phyloP scores from a whole-genome alignment of 495 filamentous ascomycete species.

The Talaromyces nanjingensis region DNA sequence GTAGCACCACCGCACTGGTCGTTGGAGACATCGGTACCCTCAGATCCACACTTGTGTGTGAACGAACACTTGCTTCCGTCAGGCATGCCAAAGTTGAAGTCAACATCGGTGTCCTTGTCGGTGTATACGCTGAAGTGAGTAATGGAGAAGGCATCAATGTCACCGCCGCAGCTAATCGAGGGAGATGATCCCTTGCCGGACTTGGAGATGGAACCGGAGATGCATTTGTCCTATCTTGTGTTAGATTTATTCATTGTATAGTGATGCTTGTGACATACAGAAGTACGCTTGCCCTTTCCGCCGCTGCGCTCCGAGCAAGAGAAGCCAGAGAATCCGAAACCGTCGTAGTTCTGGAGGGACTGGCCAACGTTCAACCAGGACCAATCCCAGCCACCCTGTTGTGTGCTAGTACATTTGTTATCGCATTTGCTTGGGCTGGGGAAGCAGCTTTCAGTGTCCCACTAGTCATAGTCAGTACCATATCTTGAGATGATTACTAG shows the following conservation, averaged over 20 bases:
- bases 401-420: constrained; percentile 65
- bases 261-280: constrained; percentile 21
- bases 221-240: constrained; percentile 50
- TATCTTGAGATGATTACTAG: neutral
- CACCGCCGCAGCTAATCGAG: constrained; percentile 47
- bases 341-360: constrained; percentile 58
- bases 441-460: constrained; percentile 54
- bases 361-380: constrained; percentile 48
- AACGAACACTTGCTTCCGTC: constrained; percentile 75
- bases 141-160: constrained; percentile 64
- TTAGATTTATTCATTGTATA: constrained; percentile 17
- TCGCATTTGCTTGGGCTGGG: constrained; percentile 64
- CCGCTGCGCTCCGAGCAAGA: constrained; percentile 49
- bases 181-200: constrained; percentile 34
- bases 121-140: constrained; percentile 61
- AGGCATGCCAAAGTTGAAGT: constrained; percentile 79
- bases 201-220: constrained; percentile 48
- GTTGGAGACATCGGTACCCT: constrained; percentile 65
- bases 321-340: constrained; percentile 68
- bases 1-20: constrained; percentile 87
- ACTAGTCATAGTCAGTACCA: constrained; percentile 29
- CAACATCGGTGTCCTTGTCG: constrained; percentile 65
- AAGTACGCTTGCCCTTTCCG: constrained; percentile 36
- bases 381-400: constrained; percentile 67
- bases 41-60: constrained; percentile 52